These are phyloP conservation scores for Syzygium oleosum DNA, from an alignment of 345 rosid genomes.

Conservation along the genomic window DNA sequence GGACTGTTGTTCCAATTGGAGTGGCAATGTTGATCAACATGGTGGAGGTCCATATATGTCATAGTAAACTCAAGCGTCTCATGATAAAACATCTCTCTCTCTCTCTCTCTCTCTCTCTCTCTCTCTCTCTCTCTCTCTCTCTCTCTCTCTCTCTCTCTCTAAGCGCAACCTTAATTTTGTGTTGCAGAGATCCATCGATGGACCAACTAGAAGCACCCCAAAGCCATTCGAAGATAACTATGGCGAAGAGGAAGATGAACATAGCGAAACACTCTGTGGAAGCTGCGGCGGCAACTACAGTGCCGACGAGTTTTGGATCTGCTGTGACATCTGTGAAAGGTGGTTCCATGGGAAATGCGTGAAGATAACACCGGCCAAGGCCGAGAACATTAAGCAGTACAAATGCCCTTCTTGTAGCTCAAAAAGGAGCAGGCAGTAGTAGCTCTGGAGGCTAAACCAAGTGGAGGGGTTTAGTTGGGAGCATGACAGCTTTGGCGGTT, in stretches of 20 bases:
- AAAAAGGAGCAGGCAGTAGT: constrained; percentile 53
- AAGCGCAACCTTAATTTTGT: background rate
- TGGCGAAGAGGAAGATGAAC: constrained; percentile 81
- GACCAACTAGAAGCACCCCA: constrained; percentile 44
- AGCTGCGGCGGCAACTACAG: constrained; percentile 80
- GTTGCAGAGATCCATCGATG: constrained; percentile 61
- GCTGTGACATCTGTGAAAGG: constrained; percentile 77
- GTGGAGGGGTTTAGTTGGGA: background rate
- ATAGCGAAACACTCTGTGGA: constrained; percentile 73
- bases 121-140: background rate
- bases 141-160: background rate
- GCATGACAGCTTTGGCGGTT: background rate
- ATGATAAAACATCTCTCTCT: background rate
- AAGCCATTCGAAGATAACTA: constrained; percentile 48
- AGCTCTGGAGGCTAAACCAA: background rate
- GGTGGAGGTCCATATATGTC: background rate
- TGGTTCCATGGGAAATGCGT: constrained; percentile 95
- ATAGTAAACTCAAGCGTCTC: background rate
- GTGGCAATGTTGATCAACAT: background rate
- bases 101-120: background rate
- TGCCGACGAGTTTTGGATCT: constrained; percentile 78
- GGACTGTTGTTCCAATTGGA: background rate
- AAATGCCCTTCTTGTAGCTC: constrained; percentile 79
- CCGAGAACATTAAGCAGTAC: constrained; percentile 78
- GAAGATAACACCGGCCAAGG: constrained; percentile 81